Conservation (phyloP, 2,329 filamentous ascomycete species). For the Botryosphaeria dothidea region DNA sequence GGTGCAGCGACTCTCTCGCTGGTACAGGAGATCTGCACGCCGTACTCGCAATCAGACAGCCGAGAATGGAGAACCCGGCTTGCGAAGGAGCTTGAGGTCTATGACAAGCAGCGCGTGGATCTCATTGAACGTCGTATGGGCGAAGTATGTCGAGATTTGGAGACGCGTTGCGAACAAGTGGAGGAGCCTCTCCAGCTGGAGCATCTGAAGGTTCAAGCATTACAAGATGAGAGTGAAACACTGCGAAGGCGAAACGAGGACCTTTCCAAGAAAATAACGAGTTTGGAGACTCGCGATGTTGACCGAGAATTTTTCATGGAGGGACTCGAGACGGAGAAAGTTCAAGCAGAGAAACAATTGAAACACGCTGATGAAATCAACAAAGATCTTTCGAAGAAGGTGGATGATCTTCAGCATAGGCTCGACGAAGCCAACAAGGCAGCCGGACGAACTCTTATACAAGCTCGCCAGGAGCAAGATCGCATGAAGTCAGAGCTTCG, state of each 20-base stretch:
- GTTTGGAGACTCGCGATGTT: constrained; percentile 39
- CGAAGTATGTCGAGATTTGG: constrained; percentile 57
- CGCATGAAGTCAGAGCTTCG: constrained; percentile 39
- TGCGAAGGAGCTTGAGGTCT: constrained; percentile 42
- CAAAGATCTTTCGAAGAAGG: constrained; percentile 36
- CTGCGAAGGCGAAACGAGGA: constrained; percentile 39
- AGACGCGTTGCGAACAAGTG: constrained; percentile 55
- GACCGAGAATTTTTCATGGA: constrained; percentile 39
- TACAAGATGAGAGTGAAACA: constrained; percentile 34
- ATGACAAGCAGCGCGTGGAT: constrained; percentile 45
- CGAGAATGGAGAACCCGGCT: constrained; percentile 54
- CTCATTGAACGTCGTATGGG: constrained; percentile 51
- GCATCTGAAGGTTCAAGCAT: constrained; percentile 34
- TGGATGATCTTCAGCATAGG: constrained; percentile 36
- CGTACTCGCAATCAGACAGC: constrained; percentile 31
- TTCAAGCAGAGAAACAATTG: constrained; percentile 39
- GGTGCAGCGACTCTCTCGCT: constrained; percentile 26
- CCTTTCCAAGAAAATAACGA: constrained; percentile 31
- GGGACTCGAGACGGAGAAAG: constrained; percentile 43
- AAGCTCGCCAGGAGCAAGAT: constrained; percentile 27
- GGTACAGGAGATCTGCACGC: constrained; percentile 42
- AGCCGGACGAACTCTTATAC: constrained; percentile 31
- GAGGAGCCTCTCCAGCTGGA: constrained; percentile 56
- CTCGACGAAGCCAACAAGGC: constrained; percentile 38
- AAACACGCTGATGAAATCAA: constrained; percentile 40